A percentile compares a stretch with the other conserved stretches of the same genome.
Conservation (phyloP, 73 alveolate species). For the Durusdinium trenchii region DNA sequence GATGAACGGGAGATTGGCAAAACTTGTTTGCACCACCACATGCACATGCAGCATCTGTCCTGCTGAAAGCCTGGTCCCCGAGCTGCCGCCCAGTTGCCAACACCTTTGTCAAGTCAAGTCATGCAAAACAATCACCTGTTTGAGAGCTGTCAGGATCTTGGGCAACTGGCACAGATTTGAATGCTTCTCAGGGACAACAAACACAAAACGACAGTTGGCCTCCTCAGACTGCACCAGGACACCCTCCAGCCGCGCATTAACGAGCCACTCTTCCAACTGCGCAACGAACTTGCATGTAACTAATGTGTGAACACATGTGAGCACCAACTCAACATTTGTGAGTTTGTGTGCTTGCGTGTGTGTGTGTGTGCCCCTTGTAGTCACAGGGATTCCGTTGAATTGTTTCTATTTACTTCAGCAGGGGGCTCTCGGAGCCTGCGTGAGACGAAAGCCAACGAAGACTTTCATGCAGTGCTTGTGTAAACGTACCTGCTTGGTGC, state of each 20-base stretch:
- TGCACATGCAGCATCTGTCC: no score
- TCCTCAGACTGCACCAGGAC: background rate
- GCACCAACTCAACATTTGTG: background rate
- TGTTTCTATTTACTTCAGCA: no score
- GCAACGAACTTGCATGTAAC: background rate
- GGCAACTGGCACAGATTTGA: background rate
- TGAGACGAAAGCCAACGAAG: no score
- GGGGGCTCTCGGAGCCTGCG: no score
- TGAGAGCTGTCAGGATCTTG: background rate
- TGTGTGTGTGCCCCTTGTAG: no score
- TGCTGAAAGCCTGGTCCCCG: slow-evolving; percentile 85
- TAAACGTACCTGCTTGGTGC: no score
- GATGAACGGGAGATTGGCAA: background rate
- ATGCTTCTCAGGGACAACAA: background rate
- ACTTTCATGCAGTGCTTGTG: no score
- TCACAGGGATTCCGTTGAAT: no score
- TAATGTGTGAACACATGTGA: background rate
- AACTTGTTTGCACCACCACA: background rate
- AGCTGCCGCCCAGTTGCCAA: slow-evolving; percentile 57
- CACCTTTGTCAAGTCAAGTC: background rate
- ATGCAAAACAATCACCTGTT: background rate
- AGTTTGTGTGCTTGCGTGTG: background rate
- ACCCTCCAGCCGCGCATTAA: slow-evolving; percentile 39
- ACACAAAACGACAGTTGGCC: background rate
- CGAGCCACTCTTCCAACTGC: slow-evolving; percentile 85